Conservation (phyloP, 768 basidiomycete genomes). For the Phaffia tasmanica region DNA sequence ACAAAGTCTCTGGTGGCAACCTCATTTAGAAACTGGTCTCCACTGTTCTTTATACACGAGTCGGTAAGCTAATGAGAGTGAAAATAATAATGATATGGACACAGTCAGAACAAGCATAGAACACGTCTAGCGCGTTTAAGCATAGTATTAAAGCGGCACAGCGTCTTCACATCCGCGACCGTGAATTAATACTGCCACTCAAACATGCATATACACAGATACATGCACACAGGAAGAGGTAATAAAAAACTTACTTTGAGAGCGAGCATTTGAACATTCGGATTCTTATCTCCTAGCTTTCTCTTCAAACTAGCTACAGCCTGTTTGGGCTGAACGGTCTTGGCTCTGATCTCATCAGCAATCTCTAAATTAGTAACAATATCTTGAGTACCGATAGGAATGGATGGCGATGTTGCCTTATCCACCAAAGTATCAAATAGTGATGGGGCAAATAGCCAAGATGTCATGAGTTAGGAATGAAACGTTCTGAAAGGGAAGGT, state of each 20-base stretch:
- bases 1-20: constrained; percentile 82
- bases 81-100: constrained; percentile 17
- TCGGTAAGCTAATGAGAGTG: constrained; percentile 58
- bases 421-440: constrained; percentile 68
- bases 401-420: constrained; percentile 83
- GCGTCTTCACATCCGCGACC: background rate
- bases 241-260: constrained; percentile 53
- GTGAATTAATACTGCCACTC: background rate
- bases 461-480: constrained; percentile 8
- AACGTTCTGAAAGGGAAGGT: too few species aligned
- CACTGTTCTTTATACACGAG: constrained; percentile 91
- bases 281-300: constrained; percentile 84
- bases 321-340: constrained; percentile 69
- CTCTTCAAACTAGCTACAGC: constrained; percentile 81
- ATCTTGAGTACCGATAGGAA: constrained; percentile 73
- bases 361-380: constrained; percentile 83
- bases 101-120: background rate
- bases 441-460: constrained; percentile 15
- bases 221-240: background rate
- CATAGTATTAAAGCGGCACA: background rate
- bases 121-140: background rate
- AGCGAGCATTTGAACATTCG: constrained; percentile 83
- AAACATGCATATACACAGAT: background rate
- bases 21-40: constrained; percentile 76
- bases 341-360: constrained; percentile 91